Evolutionary conservation across 495 filamentous ascomycete species (phyloP).

Genomic region (Penicillium maclennaniae): DNA sequence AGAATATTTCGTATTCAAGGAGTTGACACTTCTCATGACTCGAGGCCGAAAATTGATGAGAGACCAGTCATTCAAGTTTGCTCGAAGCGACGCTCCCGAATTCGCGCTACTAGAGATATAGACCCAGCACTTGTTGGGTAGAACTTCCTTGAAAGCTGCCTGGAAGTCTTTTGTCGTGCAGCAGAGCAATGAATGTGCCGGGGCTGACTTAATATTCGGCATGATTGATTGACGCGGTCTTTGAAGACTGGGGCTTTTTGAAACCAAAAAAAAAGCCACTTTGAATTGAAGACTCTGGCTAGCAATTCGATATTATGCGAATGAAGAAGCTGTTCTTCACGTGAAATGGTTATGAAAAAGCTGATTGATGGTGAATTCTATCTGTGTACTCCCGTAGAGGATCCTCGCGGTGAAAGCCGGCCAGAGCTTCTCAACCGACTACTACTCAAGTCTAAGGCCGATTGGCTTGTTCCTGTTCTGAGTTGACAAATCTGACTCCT

Average conservation of each 20-base stretch:
- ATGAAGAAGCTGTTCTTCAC: too few relatives aligned
- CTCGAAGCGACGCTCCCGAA: conserved; percentile 13
- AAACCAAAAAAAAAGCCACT: too few relatives aligned
- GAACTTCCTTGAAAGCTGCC: conserved; percentile 14
- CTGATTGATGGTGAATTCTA: background rate
- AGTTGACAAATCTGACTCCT: background rate
- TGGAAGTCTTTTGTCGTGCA: conserved; percentile 17
- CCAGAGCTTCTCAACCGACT: background rate
- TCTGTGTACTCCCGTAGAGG: background rate
- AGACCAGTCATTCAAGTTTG: conserved; percentile 24
- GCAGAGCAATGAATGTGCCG: conserved; percentile 9
- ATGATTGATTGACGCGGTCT: background rate
- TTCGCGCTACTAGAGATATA: conserved; percentile 21
- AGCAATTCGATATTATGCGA: too few relatives aligned
- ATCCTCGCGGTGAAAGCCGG: background rate
- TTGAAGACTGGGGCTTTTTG: too few relatives aligned
- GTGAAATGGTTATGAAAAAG: background rate
- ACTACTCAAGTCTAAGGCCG: background rate
- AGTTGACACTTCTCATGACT: conserved; percentile 17
- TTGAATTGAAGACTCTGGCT: too few relatives aligned
- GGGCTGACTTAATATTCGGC: conserved; percentile 3
- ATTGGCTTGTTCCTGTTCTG: background rate
- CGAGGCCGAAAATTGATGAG: conserved; percentile 22
- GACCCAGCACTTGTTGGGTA: conserved; percentile 20
- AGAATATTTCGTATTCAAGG: conserved; percentile 13